Base-by-base conservation (phyloP, 305 asterid genomes). In the Petunia hybrid region DNA sequence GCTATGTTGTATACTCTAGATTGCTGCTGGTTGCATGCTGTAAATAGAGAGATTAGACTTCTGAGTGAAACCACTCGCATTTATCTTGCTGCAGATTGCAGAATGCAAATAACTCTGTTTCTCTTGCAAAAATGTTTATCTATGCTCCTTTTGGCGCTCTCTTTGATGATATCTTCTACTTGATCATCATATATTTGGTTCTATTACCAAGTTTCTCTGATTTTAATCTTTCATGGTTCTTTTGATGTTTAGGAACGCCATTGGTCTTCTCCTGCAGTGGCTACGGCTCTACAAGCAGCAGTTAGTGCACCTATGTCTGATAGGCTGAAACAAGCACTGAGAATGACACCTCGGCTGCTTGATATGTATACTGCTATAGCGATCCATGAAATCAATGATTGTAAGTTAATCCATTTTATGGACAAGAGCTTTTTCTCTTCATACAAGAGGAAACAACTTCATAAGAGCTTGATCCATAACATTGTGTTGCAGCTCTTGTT, bases 211-310 rank as follows among this genome's bases (percentile, higher is more conserved):
- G 51, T 53, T 74, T 81, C n/a, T 53, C 69, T 74, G n/a, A 60
- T 56, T 22, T 78, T 39, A 40, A 61, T 39, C 12, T 40, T 31
- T 41, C 14, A 48, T 67, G 40, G 14, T 78, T 38, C 38, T 53
- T 38, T 76, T 84, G 77, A 77, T 90, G 80, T 85, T 85, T 83
- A 94, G 98, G 98, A 92, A 83, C 98, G 98, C 22, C 98, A 95
- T 84, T 95, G 99, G 99, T 89, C 97, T 78, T 85, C 97, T 85
- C 97, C 99, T 82, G 94, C 91, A 42, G 93, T 95, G 97, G 93
- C 95, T 61, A 87, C 93, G 83, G 92, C 92, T 51, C 85, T 95
- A 83, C 97, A 92, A 86, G 87, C 95, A 45, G 90, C 93, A 65
- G 83, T 85, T 57, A 92, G 66, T 82, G 71, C 91, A 53, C 92